Base-by-base conservation (phyloP, 768 basidiomycete species). In the Lactarius tabidus region DNA sequence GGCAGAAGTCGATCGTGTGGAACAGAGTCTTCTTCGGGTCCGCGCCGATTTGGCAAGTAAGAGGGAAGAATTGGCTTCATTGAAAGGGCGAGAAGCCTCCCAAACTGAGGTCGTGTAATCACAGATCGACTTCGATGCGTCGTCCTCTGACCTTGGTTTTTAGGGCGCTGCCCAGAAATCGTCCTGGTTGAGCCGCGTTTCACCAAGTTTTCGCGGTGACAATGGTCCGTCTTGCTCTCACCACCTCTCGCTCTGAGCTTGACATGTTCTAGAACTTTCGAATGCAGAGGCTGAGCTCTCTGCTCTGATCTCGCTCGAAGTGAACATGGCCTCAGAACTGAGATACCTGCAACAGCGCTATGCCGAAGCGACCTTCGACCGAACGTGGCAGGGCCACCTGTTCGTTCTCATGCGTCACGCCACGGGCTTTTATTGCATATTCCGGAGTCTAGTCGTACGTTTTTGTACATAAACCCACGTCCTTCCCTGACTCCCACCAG, bases 11-110 rank as follows among this genome's bases (percentile, higher is more conserved):
- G 74, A 79, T 55, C 78, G 79, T 1, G 82, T 84, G 1, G 84
- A 89, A 73, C 81, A 82, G 45, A 82, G 87, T 1, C 76, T 90
- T 9, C 77, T 81, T 26, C 83, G 83, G 18, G 77, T 90, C 28
- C 81, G 82, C n/a, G 80, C 78, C 55, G 88, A 91, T 71, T 76
- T 90, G 18, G 72, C 71, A 6, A 72, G 77, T 28, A 72, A 81
- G 48, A 74, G 76, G 51, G 71, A 66, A 6, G 79, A 80, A 17
- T 26, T 69, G 10, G 48, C 53, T 6, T 45, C 45, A 15, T 72
- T 77, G 8, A 70, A 73, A 55, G 69, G 72, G 33, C 68, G 76
- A 31, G 72, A 77, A 39, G 73, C 70, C 17, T 65, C 71, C 1
- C 70, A 57, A 38, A 10, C 60, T 20, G 69, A 77, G 72, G 74